These are phyloP conservation scores for Fusarium sp. DNA, from an alignment of 2,329 filamentous ascomycete genomes.

Conservation along the genomic window DNA sequence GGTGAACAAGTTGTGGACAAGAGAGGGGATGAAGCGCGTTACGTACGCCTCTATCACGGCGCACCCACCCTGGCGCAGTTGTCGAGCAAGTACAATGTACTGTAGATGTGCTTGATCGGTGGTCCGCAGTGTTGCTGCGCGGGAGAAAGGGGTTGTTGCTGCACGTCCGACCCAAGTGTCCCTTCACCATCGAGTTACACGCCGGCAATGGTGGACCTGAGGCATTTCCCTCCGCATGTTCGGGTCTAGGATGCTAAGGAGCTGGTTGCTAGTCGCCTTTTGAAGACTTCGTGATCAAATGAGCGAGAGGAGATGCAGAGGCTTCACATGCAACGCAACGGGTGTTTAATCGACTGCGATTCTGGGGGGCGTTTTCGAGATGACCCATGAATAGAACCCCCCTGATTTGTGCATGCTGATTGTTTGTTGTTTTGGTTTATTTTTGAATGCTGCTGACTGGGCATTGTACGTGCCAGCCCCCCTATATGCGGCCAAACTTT, in stretches of 20 bases:
- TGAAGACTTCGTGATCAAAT: background rate
- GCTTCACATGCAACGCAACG: constrained; percentile 1
- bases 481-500: background rate
- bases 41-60: constrained; percentile 29
- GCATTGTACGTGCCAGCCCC: background rate
- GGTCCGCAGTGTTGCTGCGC: constrained; percentile 22
- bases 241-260: constrained; percentile 6
- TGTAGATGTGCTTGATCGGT: constrained; percentile 24
- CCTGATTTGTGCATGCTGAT: background rate
- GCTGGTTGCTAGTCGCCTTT: background rate
- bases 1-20: constrained; percentile 36
- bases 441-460: constrained; percentile 1
- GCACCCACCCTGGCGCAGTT: constrained; percentile 38
- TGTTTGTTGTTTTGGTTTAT: background rate
- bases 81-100: constrained; percentile 28
- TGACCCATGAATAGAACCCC: background rate
- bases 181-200: constrained; percentile 24
- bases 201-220: constrained; percentile 44
- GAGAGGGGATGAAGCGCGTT: constrained; percentile 25
- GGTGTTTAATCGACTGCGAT: background rate
- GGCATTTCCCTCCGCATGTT: constrained; percentile 51
- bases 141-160: constrained; percentile 39
- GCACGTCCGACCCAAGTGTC: constrained; percentile 22
- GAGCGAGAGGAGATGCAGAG: background rate
- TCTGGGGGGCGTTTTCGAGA: background rate